These are phyloP conservation scores for Beauveria pseudobassiana DNA, from an alignment of 2,329 filamentous ascomycete species.

Conservation along the genomic window DNA sequence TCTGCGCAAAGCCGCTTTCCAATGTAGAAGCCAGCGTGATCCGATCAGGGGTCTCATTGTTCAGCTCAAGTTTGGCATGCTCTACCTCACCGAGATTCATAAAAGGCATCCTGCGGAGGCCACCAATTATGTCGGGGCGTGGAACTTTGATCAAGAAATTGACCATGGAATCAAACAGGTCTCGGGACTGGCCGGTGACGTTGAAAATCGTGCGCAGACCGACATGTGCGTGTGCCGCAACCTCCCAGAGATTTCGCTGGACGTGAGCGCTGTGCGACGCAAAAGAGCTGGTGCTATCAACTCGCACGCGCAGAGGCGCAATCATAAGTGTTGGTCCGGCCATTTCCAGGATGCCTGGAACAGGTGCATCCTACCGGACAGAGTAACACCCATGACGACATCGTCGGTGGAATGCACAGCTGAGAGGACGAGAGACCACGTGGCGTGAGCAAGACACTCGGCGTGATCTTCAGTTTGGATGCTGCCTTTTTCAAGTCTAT, in stretches of 20 bases:
- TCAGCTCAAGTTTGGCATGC: not conserved
- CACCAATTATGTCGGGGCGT: not conserved
- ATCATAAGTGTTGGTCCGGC: slow-evolving; percentile 15
- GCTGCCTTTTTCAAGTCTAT: not conserved
- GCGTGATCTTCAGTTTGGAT: not conserved
- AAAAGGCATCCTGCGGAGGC: not conserved
- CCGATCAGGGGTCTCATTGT: not conserved
- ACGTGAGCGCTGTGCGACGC: not conserved
- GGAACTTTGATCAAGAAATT: not conserved
- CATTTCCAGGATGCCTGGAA: slow-evolving; percentile 11
- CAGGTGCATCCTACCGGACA: slow-evolving; percentile 15
- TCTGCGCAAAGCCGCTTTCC: not conserved
- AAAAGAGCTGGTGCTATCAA: not conserved
- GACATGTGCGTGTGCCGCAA: not conserved
- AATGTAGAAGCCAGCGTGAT: not conserved
- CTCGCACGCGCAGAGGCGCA: slow-evolving; percentile 14
- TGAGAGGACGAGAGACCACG: not conserved
- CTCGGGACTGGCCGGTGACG: not conserved
- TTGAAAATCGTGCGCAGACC: not conserved
- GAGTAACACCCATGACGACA: slow-evolving; percentile 14
- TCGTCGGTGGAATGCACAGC: slow-evolving; percentile 3
- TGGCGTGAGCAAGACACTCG: not conserved
- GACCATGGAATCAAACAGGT: not conserved
- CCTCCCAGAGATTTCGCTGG: not conserved
- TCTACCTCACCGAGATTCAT: not conserved